Evolutionary conservation across 2,329 filamentous ascomycete genomes (phyloP).

Genomic region (Gremmenia infestans): DNA sequence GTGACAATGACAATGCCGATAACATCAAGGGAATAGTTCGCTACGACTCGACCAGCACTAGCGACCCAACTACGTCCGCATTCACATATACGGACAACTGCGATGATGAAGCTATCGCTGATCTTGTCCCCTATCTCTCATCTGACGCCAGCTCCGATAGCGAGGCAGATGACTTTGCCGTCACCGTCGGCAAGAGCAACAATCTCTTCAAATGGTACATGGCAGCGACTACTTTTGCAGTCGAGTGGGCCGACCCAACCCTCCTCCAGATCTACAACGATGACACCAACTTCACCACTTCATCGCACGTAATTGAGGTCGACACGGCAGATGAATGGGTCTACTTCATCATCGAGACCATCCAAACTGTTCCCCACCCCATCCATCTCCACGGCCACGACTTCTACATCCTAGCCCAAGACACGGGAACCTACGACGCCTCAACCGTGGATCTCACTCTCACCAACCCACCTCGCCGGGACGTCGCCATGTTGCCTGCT

Average conservation of each 20-base stretch:
- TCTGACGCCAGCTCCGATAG: slow-evolving; percentile 9
- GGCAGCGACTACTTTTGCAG: slow-evolving; percentile 41
- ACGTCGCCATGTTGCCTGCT: slow-evolving; percentile 42
- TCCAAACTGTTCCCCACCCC: slow-evolving; percentile 21
- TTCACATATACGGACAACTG: slow-evolving; percentile 25
- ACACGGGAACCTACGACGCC: slow-evolving; percentile 33
- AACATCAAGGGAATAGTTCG: slow-evolving; percentile 44
- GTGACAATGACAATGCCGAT: slow-evolving; percentile 50
- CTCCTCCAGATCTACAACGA: slow-evolving; percentile 31
- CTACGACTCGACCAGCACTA: slow-evolving; percentile 42
- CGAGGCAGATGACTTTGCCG: slow-evolving; percentile 25
- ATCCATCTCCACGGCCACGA: slow-evolving; percentile 48
- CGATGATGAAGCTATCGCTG: slow-evolving; percentile 26
- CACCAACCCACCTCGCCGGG: slow-evolving; percentile 45
- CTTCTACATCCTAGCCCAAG: slow-evolving; percentile 43
- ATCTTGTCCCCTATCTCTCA: slow-evolving; percentile 25
- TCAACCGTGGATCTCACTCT: slow-evolving; percentile 25
- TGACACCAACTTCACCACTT: slow-evolving; percentile 19
- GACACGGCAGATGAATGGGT: slow-evolving; percentile 26
- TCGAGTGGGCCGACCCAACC: slow-evolving; percentile 45
- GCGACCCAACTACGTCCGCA: slow-evolving; percentile 25
- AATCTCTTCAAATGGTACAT: slow-evolving; percentile 43
- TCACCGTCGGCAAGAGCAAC: slow-evolving; percentile 23
- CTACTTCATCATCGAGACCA: slow-evolving; percentile 28
- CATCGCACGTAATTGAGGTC: slow-evolving; percentile 23